These are phyloP conservation scores for Picea engelmannii DNA, from an alignment of 83 land plant genomes.

Conservation along the genomic window DNA sequence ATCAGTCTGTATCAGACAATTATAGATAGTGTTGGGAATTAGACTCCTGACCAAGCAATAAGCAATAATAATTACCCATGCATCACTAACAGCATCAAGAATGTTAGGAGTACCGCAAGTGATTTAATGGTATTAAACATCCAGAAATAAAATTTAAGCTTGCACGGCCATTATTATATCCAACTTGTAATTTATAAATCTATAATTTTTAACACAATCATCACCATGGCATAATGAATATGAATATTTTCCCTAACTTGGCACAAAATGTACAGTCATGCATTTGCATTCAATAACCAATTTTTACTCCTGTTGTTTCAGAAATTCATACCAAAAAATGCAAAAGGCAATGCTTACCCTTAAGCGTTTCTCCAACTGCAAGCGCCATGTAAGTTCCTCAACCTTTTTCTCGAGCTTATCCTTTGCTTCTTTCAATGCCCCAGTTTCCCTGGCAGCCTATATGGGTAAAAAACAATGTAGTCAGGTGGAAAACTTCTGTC, in stretches of 20 bases:
- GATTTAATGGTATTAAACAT: neutral
- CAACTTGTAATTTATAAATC: too few species aligned
- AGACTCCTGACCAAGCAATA: neutral
- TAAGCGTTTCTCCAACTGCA: conserved; percentile 77
- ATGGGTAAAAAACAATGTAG: neutral
- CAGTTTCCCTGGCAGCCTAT: conserved; percentile 90
- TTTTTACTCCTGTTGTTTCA: neutral
- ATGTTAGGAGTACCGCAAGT: neutral
- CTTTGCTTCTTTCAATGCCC: conserved; percentile 92
- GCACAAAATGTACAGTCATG: neutral
- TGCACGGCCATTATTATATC: neutral
- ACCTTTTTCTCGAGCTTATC: conserved; percentile 89
- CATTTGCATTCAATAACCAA: neutral
- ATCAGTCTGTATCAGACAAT: conserved; percentile 50
- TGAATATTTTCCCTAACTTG: neutral
- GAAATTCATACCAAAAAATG: neutral
- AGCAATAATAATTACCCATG: neutral
- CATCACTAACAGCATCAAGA: neutral
- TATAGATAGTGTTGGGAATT: neutral
- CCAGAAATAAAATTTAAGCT: neutral
- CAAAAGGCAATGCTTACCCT: conserved; percentile 42
- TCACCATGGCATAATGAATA: neutral
- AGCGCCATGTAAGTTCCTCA: conserved; percentile 85
- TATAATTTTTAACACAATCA: too few species aligned
- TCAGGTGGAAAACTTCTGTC: neutral